Percentiles rank a stretch among this genome's conserved stretches.
These are phyloP conservation scores for Fusarium setosum DNA, from an alignment of 2,329 filamentous ascomycete genomes.

Conservation along the genomic window DNA sequence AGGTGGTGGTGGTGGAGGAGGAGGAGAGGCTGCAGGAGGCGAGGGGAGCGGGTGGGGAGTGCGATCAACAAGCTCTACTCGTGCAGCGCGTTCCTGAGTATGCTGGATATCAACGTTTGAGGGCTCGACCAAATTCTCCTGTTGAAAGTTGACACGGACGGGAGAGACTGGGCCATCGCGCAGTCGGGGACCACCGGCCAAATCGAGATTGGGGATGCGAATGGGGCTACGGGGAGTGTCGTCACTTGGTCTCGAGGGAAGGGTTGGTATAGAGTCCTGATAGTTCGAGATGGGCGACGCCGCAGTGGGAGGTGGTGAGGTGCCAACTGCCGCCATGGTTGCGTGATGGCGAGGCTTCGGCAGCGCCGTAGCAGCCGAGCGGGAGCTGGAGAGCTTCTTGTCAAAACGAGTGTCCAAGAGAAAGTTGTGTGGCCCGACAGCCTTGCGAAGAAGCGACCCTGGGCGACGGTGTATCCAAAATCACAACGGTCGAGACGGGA, in stretches of 20 bases:
- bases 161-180: slow-evolving; percentile 66
- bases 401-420: slow-evolving; percentile 14
- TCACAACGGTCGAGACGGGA: background rate
- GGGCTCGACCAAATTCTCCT: slow-evolving; percentile 63
- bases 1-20: slow-evolving; percentile 51
- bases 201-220: slow-evolving; percentile 42
- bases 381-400: slow-evolving; percentile 9
- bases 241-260: slow-evolving; percentile 35
- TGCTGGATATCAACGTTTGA: slow-evolving; percentile 65
- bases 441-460: slow-evolving; percentile 9
- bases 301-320: slow-evolving; percentile 48
- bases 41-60: slow-evolving; percentile 34
- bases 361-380: slow-evolving; percentile 29
- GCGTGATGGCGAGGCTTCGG: slow-evolving; percentile 27
- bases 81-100: slow-evolving; percentile 42
- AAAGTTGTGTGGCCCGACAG: slow-evolving; percentile 12
- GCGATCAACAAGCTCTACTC: slow-evolving; percentile 41
- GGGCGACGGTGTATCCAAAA: slow-evolving; percentile 6
- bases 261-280: slow-evolving; percentile 18
- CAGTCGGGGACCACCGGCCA: slow-evolving; percentile 56
- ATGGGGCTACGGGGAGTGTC: slow-evolving; percentile 50
- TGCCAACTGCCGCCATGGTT: slow-evolving; percentile 49
- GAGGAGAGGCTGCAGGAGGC: slow-evolving; percentile 46
- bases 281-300: slow-evolving; percentile 44
- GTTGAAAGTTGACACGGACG: slow-evolving; percentile 64